These are phyloP conservation scores for Pythium pyrilobum DNA, from an alignment of 352 stramenopile species.

Conservation along the genomic window DNA sequence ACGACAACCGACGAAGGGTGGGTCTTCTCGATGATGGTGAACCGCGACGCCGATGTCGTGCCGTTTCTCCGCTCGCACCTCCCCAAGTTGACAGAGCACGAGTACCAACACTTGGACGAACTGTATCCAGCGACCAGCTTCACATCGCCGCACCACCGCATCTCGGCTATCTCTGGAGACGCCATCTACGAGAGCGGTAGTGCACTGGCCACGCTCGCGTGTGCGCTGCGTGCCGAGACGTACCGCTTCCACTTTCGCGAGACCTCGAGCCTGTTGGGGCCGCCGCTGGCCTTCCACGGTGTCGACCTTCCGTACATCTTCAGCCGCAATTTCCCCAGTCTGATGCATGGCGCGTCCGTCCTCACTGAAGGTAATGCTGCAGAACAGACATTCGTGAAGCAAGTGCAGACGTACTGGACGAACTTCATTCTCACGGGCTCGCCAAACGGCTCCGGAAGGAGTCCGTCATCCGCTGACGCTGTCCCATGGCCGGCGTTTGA, in stretches of 20 bases:
- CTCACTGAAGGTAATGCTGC: no score
- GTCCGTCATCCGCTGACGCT: no score
- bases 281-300: conserved; percentile 2
- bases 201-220: neutral
- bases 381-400: neutral
- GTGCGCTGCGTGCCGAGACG: neutral
- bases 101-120: neutral
- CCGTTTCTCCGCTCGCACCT: neutral
- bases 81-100: neutral
- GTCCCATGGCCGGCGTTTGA: no score
- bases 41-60: neutral
- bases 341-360: no score
- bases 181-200: conserved; percentile 7
- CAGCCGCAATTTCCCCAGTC: neutral
- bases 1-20: conserved; percentile 14
- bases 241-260: conserved; percentile 15
- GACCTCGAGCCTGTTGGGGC: neutral
- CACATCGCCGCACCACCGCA: neutral
- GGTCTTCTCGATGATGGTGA: neutral
- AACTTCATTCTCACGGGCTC: conserved; percentile 1
- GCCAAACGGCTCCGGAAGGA: no score
- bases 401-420: conserved; percentile 6
- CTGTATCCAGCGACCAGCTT: conserved; percentile 9
- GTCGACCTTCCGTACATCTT: conserved; percentile 10
- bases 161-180: conserved; percentile 2